phyloP scores from a whole-genome alignment of 257 asterid species.

The Cordia subcordata region DNA sequence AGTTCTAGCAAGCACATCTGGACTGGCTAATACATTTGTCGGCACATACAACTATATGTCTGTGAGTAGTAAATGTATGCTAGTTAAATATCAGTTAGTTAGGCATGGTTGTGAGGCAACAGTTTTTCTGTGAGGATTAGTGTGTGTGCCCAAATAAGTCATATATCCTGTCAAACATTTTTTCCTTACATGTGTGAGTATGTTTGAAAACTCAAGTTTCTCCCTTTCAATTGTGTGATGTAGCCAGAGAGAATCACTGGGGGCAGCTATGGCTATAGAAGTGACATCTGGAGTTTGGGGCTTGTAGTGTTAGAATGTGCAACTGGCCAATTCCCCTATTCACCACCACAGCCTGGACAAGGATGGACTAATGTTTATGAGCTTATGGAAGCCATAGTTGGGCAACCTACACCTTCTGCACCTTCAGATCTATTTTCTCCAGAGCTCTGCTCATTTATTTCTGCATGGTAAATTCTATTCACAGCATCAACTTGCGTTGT shows the following conservation, averaged over 20 bases:
- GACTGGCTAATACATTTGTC: conserved; percentile 85
- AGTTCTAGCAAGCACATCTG: conserved; percentile 78
- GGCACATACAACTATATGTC: conserved; percentile 99
- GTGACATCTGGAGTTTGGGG: conserved; percentile 98
- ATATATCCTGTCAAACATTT: background rate
- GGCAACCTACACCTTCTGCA: conserved; percentile 74
- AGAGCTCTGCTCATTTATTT: conserved; percentile 83
- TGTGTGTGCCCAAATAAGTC: conserved; percentile 1
- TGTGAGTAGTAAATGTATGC: conserved; percentile 50
- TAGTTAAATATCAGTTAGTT: background rate
- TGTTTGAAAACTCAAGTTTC: background rate
- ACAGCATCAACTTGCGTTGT: background rate
- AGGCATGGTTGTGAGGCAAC: background rate
- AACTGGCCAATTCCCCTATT: conserved; percentile 75
- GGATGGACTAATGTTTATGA: conserved; percentile 89
- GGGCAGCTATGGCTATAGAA: conserved; percentile 64
- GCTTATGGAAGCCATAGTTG: conserved; percentile 88
- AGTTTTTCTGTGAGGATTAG: background rate
- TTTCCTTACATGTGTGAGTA: background rate
- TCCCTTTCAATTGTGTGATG: conserved; percentile 11
- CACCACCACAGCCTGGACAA: conserved; percentile 71
- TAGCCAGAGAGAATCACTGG: conserved; percentile 97
- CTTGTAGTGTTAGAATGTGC: conserved; percentile 92
- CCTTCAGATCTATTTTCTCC: conserved; percentile 78
- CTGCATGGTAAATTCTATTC: conserved; percentile 59